These are phyloP conservation scores for Lentinula detonsa DNA, from an alignment of 768 basidiomycete genomes.

Conservation along the genomic window DNA sequence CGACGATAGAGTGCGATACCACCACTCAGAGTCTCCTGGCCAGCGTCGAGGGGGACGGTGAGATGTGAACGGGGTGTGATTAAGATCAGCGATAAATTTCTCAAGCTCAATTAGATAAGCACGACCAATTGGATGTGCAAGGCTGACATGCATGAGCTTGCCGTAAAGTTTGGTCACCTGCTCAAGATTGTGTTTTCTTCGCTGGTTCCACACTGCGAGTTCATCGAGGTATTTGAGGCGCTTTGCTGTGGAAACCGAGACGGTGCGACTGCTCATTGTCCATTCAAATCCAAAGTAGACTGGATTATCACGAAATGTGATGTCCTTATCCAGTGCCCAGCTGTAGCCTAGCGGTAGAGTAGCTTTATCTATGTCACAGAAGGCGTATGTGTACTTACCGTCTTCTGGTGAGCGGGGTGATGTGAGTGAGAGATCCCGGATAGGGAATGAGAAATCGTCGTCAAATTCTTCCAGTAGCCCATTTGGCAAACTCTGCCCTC, in stretches of 20 bases:
- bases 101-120: too few relatives aligned
- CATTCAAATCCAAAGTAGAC: conserved; percentile 28
- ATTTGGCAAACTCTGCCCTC: conserved; percentile 13
- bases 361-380: conserved; percentile 28
- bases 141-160: conserved; percentile 28
- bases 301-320: conserved; percentile 10
- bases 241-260: conserved; percentile 26
- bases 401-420: conserved; percentile 17
- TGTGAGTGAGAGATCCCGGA: conserved; percentile 15
- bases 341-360: conserved; percentile 23
- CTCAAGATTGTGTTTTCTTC: conserved; percentile 19
- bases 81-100: too few relatives aligned
- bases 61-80: too few relatives aligned
- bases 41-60: too few relatives aligned
- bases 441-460: conserved; percentile 18
- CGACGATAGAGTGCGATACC: too few relatives aligned
- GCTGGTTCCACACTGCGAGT: conserved; percentile 19
- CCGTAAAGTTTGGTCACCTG: conserved; percentile 31
- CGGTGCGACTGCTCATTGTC: conserved; percentile 17
- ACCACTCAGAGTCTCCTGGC: too few relatives aligned
- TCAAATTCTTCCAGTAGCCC: conserved; percentile 22
- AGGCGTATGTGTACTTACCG: conserved; percentile 10
- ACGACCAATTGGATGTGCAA: too few relatives aligned
- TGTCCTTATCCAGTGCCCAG: conserved; percentile 25
- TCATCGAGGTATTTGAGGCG: conserved; percentile 21